Conservation (phyloP, 345 rosid species). For the Gynandropsis gynandra region DNA sequence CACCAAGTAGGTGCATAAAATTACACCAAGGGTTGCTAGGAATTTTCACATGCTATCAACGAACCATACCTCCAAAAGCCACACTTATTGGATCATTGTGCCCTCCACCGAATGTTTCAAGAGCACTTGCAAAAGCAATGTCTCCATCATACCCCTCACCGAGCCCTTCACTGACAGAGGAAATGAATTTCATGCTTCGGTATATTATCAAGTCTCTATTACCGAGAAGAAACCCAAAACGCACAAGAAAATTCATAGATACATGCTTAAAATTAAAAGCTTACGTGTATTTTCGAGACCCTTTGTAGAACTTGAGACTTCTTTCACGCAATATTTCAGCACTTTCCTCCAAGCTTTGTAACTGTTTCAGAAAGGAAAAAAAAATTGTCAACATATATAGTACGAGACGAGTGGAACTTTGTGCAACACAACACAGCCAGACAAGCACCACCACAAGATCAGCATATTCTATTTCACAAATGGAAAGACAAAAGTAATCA, state of each 20-base stretch:
- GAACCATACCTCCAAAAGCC: slow-evolving; percentile 85
- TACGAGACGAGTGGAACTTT: neutral
- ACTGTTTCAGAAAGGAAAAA: slow-evolving; percentile 45
- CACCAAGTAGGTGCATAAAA: slow-evolving; percentile 9
- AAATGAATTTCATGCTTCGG: slow-evolving; percentile 5
- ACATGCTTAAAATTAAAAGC: slow-evolving; percentile 14
- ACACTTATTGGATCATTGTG: slow-evolving; percentile 97
- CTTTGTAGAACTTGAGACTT: slow-evolving; percentile 91
- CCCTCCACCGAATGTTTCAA: slow-evolving; percentile 97
- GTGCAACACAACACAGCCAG: slow-evolving; percentile 5
- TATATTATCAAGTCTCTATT: slow-evolving; percentile 4
- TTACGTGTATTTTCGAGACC: slow-evolving; percentile 97
- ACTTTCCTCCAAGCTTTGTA: slow-evolving; percentile 86
- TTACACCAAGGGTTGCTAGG: slow-evolving; percentile 7
- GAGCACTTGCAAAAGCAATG: slow-evolving; percentile 93
- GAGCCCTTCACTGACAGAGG: slow-evolving; percentile 76
- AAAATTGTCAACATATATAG: slow-evolving; percentile 2
- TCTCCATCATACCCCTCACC: slow-evolving; percentile 98
- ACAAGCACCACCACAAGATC: neutral
- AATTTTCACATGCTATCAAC: slow-evolving; percentile 2
- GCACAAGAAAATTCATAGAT: neutral
- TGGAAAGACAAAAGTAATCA: neutral
- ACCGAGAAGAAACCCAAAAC: slow-evolving; percentile 12
- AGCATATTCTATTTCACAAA: slow-evolving; percentile 1
- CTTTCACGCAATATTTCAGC: slow-evolving; percentile 80